Evolutionary conservation across 2,329 filamentous ascomycete species (phyloP).

Genomic region (Gnomoniopsis sp.): DNA sequence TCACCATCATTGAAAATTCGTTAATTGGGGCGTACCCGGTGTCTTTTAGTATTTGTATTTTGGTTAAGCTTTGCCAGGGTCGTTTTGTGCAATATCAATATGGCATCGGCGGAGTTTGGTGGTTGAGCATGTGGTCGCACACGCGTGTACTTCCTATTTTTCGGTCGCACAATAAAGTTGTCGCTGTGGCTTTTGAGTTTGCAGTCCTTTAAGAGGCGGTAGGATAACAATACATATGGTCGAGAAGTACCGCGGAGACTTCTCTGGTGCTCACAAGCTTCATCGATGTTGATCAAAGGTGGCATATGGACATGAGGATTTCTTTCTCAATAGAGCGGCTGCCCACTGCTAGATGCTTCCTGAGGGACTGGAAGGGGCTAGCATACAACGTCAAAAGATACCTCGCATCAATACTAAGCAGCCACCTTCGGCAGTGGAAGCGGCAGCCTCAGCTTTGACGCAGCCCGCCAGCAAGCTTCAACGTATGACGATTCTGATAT

Average conservation of each 20-base stretch:
- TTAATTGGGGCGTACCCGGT: not conserved
- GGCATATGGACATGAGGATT: too few relatives aligned
- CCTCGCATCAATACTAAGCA: not conserved
- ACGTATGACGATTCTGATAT: not conserved
- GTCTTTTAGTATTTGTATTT: not conserved
- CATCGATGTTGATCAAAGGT: too few relatives aligned
- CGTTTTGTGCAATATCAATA: not conserved
- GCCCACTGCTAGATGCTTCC: not conserved
- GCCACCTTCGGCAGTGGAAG: not conserved
- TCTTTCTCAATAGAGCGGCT: not conserved
- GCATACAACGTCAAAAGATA: not conserved
- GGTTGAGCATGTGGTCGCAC: not conserved
- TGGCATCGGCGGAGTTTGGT: constrained; percentile 11
- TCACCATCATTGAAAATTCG: constrained; percentile 56
- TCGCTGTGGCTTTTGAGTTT: not conserved
- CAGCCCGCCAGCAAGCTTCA: not conserved
- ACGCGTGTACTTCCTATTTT: not conserved
- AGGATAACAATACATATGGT: not conserved
- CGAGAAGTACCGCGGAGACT: too few relatives aligned
- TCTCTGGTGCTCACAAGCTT: not conserved
- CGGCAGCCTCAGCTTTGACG: not conserved
- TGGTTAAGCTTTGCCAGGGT: not conserved
- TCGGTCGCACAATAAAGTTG: not conserved
- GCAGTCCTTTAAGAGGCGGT: not conserved
- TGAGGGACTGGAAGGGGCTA: not conserved